Base-by-base conservation (phyloP, 768 basidiomycete species). In the Trametes punicea region DNA sequence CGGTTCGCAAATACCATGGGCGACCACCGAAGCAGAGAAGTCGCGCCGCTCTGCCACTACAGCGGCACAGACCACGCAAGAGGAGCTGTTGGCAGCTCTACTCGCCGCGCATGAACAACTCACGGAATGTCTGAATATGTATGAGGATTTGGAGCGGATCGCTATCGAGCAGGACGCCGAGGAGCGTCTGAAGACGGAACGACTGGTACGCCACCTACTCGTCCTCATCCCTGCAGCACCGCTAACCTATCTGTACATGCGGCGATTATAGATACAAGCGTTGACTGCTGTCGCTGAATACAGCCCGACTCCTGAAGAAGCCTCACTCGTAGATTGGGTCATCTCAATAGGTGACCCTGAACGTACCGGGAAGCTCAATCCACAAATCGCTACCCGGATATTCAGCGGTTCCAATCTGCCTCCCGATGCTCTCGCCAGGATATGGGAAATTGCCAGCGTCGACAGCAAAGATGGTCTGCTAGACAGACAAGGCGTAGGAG, bases 1-100 rank as follows among this genome's bases (percentile, higher is more conserved):
- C 29, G 83, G 77, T 57, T 84, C 87, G 6, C 92, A 94, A 70
- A 93, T 97, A 63, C 83, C 88, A n/a, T 96, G 93, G 93, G 94
- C 94, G 3, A 81, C 84, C 18, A 83, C 90, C 1, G 81, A 86
- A 11, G 92, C 91, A 1, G 87, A 88, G 61, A 81, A 80, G 47
- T 87, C 88, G 6, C 77, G 87, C 33, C 61, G 55, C 15, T 31
- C 27, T 13, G 50, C 62, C 5, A 13, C 6, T 2, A 26, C 51
- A 8, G 25, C 50, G 2, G 38, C 46, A 15, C 54, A 63, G 8
- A 90, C 92, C 0, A 66, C 71, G 5, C 89, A 94, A 67, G 90
- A 93, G 65, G 74, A 82, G 53, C 77, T 94, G 3, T 73, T 95
- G 34, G 85, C 79, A 9, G 80, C 82, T 15, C 73, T 95, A 53